Base-by-base conservation (phyloP, 768 basidiomycete species). In the Agrocybe praecox region DNA sequence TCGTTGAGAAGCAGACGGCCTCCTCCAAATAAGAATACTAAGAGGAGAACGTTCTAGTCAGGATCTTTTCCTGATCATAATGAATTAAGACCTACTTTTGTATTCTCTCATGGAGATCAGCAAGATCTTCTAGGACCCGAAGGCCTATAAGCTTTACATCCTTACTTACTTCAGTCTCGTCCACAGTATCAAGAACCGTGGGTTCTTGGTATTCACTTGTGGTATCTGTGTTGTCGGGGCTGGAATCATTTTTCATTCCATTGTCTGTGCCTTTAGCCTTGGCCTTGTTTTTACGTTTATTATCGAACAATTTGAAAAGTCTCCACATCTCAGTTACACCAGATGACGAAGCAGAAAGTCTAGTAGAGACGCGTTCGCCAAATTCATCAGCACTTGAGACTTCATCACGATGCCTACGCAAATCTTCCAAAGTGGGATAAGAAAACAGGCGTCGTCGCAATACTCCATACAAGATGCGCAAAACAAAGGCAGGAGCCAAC, bases 21-120 rank as follows among this genome's bases (percentile, higher is more conserved):
- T 73, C 23, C 86, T 79, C 88, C 88, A 89, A n/a, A 84, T 78
- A 62, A 87, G 83, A n/a, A 87, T 74, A 61, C 88, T 89, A 49
- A 2, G 22, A 22, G 26, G 24, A 46, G 42, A 36, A 52, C 32
- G n/a, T 11, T 14, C 7, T 19, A 22, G 26, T 46, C 22, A 24
- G 64, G 49, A 61, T 44, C 21, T 36, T 24, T 26, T 32, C 47
- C 18, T 11, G 12, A 32, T 34, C 6, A 18, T 26, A 11, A 6
- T 4, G 49, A n/a, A 17, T 19, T 3, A 6, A 32, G 23, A 68
- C 77, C 24, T 61, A 88, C 88, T 88, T 89, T 69, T 80, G 81
- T 23, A 87, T 58, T 29, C 87, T 74, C 66, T 90, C 88, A 55
- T 87, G 83, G 10, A 87, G 54, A 64, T 89, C 87, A 9, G 82